Evolutionary conservation across 345 rosid species (phyloP), one percentile per base, ranked within the genome.

Genomic region (Heritiera fomes): DNA sequence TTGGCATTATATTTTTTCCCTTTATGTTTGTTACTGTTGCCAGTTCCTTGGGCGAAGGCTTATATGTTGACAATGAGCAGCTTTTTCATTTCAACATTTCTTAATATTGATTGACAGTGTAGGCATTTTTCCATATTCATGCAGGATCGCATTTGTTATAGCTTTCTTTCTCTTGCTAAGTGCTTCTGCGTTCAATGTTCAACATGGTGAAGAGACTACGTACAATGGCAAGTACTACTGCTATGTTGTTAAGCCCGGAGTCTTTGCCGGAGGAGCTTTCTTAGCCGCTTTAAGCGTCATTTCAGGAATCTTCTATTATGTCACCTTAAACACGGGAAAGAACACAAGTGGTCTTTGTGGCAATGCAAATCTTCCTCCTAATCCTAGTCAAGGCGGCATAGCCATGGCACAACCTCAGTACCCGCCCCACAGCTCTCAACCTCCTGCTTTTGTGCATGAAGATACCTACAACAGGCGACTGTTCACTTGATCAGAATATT

Each of bases 341-440:
- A 83, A 47, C 11, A 49, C 58, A n/a, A 84, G 43, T 56, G 71
- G 28, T 71, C 46, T 77, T 14, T 83, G 84, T 81, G 85, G 68
- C 60, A 79, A 69, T 65, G 53, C 85, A 50, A 23, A 23, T 23
- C 12, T 84, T 34, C 73, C 61, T 50, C 77, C 87, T 41, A 85
- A 72, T 50, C 77, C 87, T 41, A 85, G 70, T 79, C 79, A 84
- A 81, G 82, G 82, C 55, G 91, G 92, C 55, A 88, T 94, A 79
- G 92, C 91, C 60, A 86, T 91, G 98, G 97, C 92, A 66, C 94
- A 89, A 66, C 92, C 95, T 75, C 94, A 91, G 86, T 72, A 91
- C 81, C 97, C 45, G 17, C 71, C 83, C 3, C 88, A 82, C 69
- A 83, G 77, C 82, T 70, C 88, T 43, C 90, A 83, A 84, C 91